A percentile compares a stretch with the other conserved stretches of the same genome.
These are phyloP conservation scores for Blastocystis sp. DNA, from an alignment of 352 stramenopile genomes.

Conservation along the genomic window DNA sequence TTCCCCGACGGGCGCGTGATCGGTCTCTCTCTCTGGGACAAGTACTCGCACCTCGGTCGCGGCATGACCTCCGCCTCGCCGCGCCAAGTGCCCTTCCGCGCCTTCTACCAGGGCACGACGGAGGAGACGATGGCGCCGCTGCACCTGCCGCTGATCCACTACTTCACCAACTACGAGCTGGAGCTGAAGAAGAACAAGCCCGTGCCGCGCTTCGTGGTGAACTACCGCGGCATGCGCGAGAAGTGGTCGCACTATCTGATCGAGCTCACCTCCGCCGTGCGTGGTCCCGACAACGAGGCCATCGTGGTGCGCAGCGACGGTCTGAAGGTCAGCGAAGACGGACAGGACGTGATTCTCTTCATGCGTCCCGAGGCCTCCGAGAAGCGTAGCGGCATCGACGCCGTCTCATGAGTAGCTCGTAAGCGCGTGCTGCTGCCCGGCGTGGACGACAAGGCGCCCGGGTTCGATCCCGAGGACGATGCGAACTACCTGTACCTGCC, in stretches of 20 bases:
- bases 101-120: slow-evolving; percentile 70
- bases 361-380: slow-evolving; percentile 69
- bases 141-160: slow-evolving; percentile 59
- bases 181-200: slow-evolving; percentile 67
- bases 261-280: slow-evolving; percentile 32
- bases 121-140: slow-evolving; percentile 51
- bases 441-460: slow-evolving; percentile 32
- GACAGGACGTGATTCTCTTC: slow-evolving; percentile 62
- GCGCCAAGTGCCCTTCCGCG: slow-evolving; percentile 59
- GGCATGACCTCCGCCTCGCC: slow-evolving; percentile 65
- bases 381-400: slow-evolving; percentile 47
- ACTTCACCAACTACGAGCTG: slow-evolving; percentile 73
- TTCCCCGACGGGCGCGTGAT: slow-evolving; percentile 69
- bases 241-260: slow-evolving; percentile 69
- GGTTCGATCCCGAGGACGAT: slow-evolving; percentile 43
- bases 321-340: slow-evolving; percentile 60
- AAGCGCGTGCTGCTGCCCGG: background rate
- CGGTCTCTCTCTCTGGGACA: slow-evolving; percentile 71
- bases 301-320: slow-evolving; percentile 66
- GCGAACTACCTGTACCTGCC: slow-evolving; percentile 52
- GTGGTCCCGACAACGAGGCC: slow-evolving; percentile 5
- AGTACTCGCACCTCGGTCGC: slow-evolving; percentile 66
- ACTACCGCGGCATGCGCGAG: slow-evolving; percentile 73
- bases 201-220: slow-evolving; percentile 59
- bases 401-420: slow-evolving; percentile 14